Evolutionary conservation across 805 yeast genomes (phyloP).

Genomic region (Priceomyces carsonii): DNA sequence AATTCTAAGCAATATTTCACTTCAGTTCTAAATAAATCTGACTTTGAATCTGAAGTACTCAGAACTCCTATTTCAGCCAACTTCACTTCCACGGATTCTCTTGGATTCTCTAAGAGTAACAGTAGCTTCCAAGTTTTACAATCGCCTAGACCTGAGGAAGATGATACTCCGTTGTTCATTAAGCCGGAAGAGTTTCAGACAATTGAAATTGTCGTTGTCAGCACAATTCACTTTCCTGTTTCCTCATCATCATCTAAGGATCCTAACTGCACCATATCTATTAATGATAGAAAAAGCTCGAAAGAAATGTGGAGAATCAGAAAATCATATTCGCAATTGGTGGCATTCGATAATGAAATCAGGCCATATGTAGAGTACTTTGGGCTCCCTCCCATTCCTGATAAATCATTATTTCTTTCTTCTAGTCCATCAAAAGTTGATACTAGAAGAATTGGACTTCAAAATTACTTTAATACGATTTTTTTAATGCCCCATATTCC

Average conservation of each 20-base stretch:
- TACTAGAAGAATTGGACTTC: slow-evolving; percentile 52
- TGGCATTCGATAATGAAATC: slow-evolving; percentile 59
- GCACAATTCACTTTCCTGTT: slow-evolving; percentile 41
- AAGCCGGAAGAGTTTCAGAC: slow-evolving; percentile 61
- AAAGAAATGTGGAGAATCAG: slow-evolving; percentile 76
- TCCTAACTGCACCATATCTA: slow-evolving; percentile 60
- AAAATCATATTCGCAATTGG: slow-evolving; percentile 62
- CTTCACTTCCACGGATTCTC: slow-evolving; percentile 11
- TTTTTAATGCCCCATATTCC: slow-evolving; percentile 61
- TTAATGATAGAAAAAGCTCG: slow-evolving; percentile 58
- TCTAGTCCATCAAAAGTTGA: slow-evolving; percentile 69
- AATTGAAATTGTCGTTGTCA: slow-evolving; percentile 47
- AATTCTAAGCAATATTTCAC: slow-evolving; percentile 9
- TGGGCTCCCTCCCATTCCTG: slow-evolving; percentile 67
- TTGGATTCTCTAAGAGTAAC: not conserved
- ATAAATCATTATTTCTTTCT: slow-evolving; percentile 54
- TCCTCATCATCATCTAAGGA: slow-evolving; percentile 46
- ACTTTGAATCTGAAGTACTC: slow-evolving; percentile 10
- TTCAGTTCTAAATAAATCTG: slow-evolving; percentile 10
- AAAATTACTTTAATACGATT: slow-evolving; percentile 59
- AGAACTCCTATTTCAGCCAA: slow-evolving; percentile 12
- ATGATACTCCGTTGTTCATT: slow-evolving; percentile 52
- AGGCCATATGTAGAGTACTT: slow-evolving; percentile 52
- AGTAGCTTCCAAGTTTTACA: slow-evolving; percentile 17
- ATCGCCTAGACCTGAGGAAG: slow-evolving; percentile 29